These are phyloP conservation scores for Hortiboletus flavorubellus DNA, from an alignment of 768 basidiomycete species.

Conservation along the genomic window DNA sequence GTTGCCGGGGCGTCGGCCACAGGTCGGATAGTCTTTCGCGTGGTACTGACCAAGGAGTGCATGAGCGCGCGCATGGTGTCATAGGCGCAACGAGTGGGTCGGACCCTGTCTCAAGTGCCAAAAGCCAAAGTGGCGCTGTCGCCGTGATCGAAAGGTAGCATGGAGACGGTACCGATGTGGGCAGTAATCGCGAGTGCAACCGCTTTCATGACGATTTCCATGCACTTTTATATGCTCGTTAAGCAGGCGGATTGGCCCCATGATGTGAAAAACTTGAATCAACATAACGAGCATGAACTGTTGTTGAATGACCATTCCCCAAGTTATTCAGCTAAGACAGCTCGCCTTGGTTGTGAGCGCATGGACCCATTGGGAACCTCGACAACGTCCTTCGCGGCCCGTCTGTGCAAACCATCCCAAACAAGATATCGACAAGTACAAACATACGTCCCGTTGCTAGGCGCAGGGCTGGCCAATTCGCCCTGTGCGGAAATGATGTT, in stretches of 20 bases:
- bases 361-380: constrained; percentile 13
- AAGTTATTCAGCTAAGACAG: background rate
- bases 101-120: constrained; percentile 12
- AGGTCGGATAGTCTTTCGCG: constrained; percentile 12
- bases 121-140: background rate
- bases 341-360: constrained; percentile 20
- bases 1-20: background rate
- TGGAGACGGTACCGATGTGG: constrained; percentile 22
- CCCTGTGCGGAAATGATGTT: constrained; percentile 14
- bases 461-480: constrained; percentile 16
- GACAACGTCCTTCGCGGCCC: constrained; percentile 13
- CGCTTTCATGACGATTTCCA: constrained; percentile 13
- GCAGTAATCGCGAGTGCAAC: constrained; percentile 17
- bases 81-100: constrained; percentile 17
- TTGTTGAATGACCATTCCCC: background rate
- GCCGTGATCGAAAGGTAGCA: background rate
- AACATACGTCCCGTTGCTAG: constrained; percentile 24
- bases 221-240: constrained; percentile 21
- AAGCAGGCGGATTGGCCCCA: constrained; percentile 12
- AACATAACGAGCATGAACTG: constrained; percentile 18
- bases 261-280: constrained; percentile 6
- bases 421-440: constrained; percentile 3
- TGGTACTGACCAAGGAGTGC: constrained; percentile 9
- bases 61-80: constrained; percentile 23
- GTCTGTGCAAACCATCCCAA: constrained; percentile 18